Conservation (phyloP, 176 grass and related monocot genomes). For the Cenchrus americanus region DNA sequence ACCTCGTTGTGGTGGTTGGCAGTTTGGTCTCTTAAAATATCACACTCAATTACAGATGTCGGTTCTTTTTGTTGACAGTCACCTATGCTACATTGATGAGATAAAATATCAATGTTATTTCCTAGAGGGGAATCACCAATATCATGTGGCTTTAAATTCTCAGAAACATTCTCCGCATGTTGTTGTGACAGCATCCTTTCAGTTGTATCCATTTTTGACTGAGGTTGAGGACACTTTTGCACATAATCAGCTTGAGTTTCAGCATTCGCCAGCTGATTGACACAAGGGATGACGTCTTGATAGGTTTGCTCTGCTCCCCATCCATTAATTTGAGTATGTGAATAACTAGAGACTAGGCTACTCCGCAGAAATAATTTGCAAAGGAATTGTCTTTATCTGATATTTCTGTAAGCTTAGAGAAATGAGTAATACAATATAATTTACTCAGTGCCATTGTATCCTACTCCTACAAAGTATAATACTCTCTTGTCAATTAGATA, state of each 20-base stretch:
- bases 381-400: too few species aligned
- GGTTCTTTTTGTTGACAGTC: conserved; percentile 35
- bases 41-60: background rate
- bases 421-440: too few species aligned
- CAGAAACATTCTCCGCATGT: conserved; percentile 18
- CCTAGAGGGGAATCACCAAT: conserved; percentile 15
- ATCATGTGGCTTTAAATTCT: conserved; percentile 27
- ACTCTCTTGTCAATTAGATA: too few species aligned
- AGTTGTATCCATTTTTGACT: conserved; percentile 10
- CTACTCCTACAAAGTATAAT: too few species aligned
- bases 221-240: conserved; percentile 1
- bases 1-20: conserved; percentile 20
- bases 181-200: conserved; percentile 30
- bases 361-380: too few species aligned
- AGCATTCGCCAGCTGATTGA: conserved; percentile 29
- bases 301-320: too few species aligned
- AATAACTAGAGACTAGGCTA: too few species aligned
- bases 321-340: too few species aligned
- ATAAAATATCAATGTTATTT: conserved; percentile 27
- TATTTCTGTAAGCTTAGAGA: too few species aligned
- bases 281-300: conserved; percentile 37
- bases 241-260: conserved; percentile 31
- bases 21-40: conserved; percentile 38
- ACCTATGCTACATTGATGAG: conserved; percentile 19
- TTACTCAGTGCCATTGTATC: too few species aligned